Evolutionary conservation across 768 basidiomycete genomes (phyloP), one percentile per base, ranked within the genome.

Genomic region (Calocybe cyanea): DNA sequence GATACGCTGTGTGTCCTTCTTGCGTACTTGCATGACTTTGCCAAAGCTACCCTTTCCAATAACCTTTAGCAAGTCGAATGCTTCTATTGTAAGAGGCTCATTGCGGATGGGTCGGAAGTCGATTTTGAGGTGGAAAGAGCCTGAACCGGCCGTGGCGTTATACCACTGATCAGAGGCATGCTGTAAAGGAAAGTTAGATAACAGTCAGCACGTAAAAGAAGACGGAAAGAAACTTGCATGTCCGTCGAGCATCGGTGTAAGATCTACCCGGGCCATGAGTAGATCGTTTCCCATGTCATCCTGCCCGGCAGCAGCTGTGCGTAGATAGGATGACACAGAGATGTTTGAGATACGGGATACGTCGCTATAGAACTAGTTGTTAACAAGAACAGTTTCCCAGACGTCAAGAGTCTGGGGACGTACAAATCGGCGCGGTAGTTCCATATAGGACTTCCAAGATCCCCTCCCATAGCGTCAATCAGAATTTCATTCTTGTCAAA

Each of bases 1-100:
- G 59, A 99, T 88, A 47, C 96, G 91, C 55, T 91, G 81, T 1
- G 96, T 98, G 67, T 99, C 93, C 70, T 96, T 94, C 72, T 99
- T 99, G 43, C 93, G 86, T 33, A 99, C 95, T 77, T 99, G 95
- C 96, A 98, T 98, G 30, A 95, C 94, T 67, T 99, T 99, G 13
- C 96, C 95, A 57, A 99, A 99, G 49, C 84, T 87, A 9, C 96
- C 95, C 67, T 97, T 97, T 15, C 95, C 94, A 48, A 99, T 95
- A 36, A 99, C 95, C 63, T 94, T 96, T 59, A 99, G 85, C 39
- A 99, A 71, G 50, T 99, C 95, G 60, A 99, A 98, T 3, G 85
- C 85, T 57, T 98, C 94, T 59, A 97, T 97, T n/a, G 92, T 91
- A 38, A 97, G 74, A 3, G 87, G 71, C 60, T 90, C 85, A 55